Base-by-base conservation (phyloP, 2,329 filamentous ascomycete genomes). In the Cytospora leucostoma region DNA sequence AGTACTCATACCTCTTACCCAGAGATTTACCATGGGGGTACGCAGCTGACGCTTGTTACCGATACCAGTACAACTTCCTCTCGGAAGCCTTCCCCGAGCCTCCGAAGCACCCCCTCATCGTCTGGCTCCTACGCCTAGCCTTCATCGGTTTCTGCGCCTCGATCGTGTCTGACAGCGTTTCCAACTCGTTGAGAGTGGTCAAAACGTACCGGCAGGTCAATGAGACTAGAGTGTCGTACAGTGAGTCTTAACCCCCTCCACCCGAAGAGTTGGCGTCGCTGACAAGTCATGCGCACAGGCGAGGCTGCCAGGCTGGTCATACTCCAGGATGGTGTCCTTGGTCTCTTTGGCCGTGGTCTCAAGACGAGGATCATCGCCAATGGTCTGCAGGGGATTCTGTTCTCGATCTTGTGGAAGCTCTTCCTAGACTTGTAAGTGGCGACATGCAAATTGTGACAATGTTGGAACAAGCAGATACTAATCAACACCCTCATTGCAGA, bases 171-270 rank as follows among this genome's bases (percentile, higher is more conserved):
- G 79, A 82, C 50, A 75, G 76, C 0, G 74, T 81, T 3, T 81
- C 79, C 2, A 82, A 82, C 66, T 81, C 79, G 0, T 56, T 82
- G 51, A 70, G 79, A 33, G 79, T 82, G 0, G 75, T 82, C 6
- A 82, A 82, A 69, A 82, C 79, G 0, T 82, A 80, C 62, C 78
- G 79, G 1, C 79, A 82, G 65, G 79, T 81, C 63, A 81, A 82
- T 58, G 78, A 81, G 19, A 78, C 74, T 4, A 72, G 79, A 53
- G 74, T 82, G 1, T 80, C 79, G 2, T 82, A 82, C 49, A 64
- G 79, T 81, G 71, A 70, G 72, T 40, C 0, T 10, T 5, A 7
- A 7, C 10, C 8, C 7, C 15, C 1, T 4, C 15, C 13, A 2
- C 4, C 1, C 5, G 5, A 15, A 6, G 13, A 11, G 3, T 4